Evolutionary conservation across 176 grass and related monocot species (phyloP).

Genomic region (Zizania latifolia): DNA sequence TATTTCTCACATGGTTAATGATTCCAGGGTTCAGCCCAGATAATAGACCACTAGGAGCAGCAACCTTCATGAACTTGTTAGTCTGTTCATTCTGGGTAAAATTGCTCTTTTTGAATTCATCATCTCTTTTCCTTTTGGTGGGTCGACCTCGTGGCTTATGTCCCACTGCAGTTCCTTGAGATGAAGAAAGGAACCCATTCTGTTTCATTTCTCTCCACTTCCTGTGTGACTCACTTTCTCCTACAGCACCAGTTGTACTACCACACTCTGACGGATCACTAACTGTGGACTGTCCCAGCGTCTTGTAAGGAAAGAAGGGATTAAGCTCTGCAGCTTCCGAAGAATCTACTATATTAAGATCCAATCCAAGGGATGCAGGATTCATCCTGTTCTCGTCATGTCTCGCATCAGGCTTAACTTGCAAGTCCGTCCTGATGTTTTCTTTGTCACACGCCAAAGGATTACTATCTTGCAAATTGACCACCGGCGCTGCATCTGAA

Average conservation of each 20-base stretch:
- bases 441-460: conserved; percentile 26
- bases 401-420: conserved; percentile 25
- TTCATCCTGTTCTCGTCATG: conserved; percentile 9
- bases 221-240: conserved; percentile 63
- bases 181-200: conserved; percentile 93
- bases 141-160: conserved; percentile 53
- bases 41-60: conserved; percentile 88
- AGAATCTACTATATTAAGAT: conserved; percentile 53
- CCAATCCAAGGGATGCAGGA: conserved; percentile 39
- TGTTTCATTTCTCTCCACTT: conserved; percentile 96
- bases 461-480: conserved; percentile 8
- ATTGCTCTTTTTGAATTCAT: conserved; percentile 39
- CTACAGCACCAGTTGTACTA: conserved; percentile 59
- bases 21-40: conserved; percentile 94
- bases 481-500: conserved; percentile 3
- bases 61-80: conserved; percentile 61
- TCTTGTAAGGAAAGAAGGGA: conserved; percentile 86
- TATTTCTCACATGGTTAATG: conserved; percentile 98
- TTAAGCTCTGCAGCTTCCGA: conserved; percentile 48
- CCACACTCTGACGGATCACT: conserved; percentile 65
- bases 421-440: conserved; percentile 5
- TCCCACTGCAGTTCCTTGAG: conserved; percentile 44
- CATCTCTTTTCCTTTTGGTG: conserved; percentile 54
- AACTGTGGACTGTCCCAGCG: conserved; percentile 42
- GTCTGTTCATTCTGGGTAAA: conserved; percentile 50